These are phyloP conservation scores for Effrenium voratum DNA, from an alignment of 73 alveolate species.

Conservation along the genomic window DNA sequence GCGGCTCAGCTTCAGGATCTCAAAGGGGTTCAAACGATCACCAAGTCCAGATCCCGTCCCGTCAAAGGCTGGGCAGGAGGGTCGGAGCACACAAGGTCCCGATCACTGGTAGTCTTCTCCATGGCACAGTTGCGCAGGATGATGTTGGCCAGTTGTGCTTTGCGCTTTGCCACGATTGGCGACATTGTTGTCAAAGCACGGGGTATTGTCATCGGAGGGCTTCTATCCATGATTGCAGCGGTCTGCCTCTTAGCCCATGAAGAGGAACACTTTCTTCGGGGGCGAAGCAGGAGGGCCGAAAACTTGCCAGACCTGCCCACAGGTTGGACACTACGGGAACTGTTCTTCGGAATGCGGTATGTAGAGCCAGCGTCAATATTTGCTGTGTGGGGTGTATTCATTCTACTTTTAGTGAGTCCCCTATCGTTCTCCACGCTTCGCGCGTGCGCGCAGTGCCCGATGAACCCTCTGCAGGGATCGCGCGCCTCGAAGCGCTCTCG, in stretches of 20 bases:
- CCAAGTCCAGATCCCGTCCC: background rate
- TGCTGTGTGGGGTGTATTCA: no score
- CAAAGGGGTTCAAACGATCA: background rate
- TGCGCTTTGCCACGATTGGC: background rate
- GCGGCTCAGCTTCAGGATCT: background rate
- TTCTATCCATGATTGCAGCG: conserved; percentile 20
- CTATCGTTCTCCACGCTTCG: no score
- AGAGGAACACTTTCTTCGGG: background rate
- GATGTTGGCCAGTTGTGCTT: background rate
- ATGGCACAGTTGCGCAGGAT: background rate
- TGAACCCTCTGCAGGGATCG: no score
- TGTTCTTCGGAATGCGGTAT: conserved; percentile 5
- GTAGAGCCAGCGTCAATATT: no score
- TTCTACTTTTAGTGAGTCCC: no score
- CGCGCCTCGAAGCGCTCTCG: no score
- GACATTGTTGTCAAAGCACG: background rate
- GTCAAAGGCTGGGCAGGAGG: conserved; percentile 42
- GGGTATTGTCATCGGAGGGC: conserved; percentile 16
- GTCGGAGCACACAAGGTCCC: background rate
- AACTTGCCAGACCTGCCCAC: background rate
- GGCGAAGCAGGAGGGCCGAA: no score
- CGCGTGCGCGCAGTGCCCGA: no score
- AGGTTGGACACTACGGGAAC: background rate
- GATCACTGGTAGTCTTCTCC: background rate
- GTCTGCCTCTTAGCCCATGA: conserved; percentile 16